Evolutionary conservation across 495 filamentous ascomycete species (phyloP).

Genomic region (Parathielavia appendiculata): DNA sequence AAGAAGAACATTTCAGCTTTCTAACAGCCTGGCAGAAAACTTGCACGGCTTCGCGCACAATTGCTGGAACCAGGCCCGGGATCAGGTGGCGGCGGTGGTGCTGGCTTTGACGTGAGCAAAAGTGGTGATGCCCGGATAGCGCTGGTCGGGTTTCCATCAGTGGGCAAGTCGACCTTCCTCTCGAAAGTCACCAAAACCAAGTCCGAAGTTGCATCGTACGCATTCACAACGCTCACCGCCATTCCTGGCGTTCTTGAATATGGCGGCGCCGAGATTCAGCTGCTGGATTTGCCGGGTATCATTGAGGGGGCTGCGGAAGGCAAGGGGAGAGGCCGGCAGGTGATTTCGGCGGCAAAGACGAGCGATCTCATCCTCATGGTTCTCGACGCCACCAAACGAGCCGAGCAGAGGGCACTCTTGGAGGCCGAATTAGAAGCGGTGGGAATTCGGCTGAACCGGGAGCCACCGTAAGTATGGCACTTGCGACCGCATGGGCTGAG

Average conservation of each 20-base stretch:
- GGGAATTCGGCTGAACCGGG: constrained; percentile 87
- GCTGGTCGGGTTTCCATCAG: constrained; percentile 94
- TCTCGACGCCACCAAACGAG: constrained; percentile 92
- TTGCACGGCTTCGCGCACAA: constrained; percentile 90
- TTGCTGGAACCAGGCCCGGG: constrained; percentile 87
- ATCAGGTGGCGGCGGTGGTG: constrained; percentile 63
- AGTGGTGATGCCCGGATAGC: constrained; percentile 96
- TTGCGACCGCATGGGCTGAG: neutral
- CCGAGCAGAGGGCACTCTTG: constrained; percentile 84
- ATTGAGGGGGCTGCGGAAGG: constrained; percentile 97
- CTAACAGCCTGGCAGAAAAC: constrained; percentile 60
- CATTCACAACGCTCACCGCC: constrained; percentile 96
- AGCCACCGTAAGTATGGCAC: constrained; percentile 67
- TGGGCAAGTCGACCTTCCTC: constrained; percentile 97
- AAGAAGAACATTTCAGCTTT: neutral
- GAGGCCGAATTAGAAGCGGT: constrained; percentile 95
- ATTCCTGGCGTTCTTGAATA: constrained; percentile 98
- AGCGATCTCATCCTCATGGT: constrained; percentile 97
- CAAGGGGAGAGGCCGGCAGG: constrained; percentile 92
- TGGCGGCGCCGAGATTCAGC: constrained; percentile 96
- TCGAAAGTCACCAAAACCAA: constrained; percentile 99
- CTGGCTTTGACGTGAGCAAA: constrained; percentile 96
- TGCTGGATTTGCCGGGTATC: constrained; percentile 96
- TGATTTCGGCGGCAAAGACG: constrained; percentile 99
- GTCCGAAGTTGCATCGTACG: constrained; percentile 92